A percentile compares a stretch with the other conserved stretches of the same genome.
These are phyloP conservation scores for Curvularia sp. DNA, from an alignment of 2,329 filamentous ascomycete species.

Conservation along the genomic window DNA sequence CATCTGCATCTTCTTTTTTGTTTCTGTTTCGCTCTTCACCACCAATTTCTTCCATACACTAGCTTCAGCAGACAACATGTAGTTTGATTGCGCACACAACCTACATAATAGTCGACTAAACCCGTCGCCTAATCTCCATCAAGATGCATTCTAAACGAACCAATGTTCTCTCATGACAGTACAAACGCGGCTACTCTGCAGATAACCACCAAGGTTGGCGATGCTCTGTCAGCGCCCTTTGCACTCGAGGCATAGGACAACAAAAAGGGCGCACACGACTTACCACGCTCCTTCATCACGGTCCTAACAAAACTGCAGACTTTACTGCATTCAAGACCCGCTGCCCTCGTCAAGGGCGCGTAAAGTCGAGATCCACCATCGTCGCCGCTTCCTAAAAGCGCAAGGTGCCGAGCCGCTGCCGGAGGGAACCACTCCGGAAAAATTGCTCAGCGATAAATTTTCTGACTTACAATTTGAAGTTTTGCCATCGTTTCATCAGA, in stretches of 20 bases:
- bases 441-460: slow-evolving; percentile 19
- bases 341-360: not conserved
- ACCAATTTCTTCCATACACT: not conserved
- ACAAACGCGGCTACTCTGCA: not conserved
- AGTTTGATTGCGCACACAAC: not conserved
- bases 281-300: not conserved
- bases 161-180: not conserved
- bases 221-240: not conserved
- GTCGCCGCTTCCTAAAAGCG: slow-evolving; percentile 21
- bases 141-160: not conserved
- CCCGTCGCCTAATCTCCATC: not conserved
- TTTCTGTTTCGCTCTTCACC: not conserved
- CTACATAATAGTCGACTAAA: not conserved
- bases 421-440: slow-evolving; percentile 21
- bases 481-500: not conserved
- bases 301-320: not conserved
- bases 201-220: not conserved
- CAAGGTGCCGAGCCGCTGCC: slow-evolving; percentile 29
- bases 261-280: not conserved
- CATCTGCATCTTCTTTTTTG: not conserved
- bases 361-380: slow-evolving; percentile 11
- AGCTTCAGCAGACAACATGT: not conserved
- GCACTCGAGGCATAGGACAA: not conserved
- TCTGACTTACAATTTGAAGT: not conserved
- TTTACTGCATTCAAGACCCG: not conserved